These are phyloP conservation scores for Eleusine indica DNA, from an alignment of 176 grass and related monocot species.

Conservation along the genomic window DNA sequence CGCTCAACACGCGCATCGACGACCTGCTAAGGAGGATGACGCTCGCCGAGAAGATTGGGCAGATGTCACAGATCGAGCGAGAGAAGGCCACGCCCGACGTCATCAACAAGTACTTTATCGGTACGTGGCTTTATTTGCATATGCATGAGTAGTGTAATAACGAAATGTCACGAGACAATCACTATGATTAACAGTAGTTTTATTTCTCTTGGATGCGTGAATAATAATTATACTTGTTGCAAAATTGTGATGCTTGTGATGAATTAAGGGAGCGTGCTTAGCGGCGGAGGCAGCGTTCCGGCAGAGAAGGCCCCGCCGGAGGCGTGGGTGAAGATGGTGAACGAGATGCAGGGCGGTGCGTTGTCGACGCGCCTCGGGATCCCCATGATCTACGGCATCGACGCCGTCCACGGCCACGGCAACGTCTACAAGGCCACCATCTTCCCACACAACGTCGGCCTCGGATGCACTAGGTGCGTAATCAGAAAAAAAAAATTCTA, in stretches of 20 bases:
- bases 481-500: background rate
- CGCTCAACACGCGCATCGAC: too few relatives aligned
- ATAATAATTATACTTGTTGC: too few relatives aligned
- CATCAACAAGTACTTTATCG: conserved; percentile 50
- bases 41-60: conserved; percentile 54
- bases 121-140: background rate
- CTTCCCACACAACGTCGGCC: conserved; percentile 48
- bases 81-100: conserved; percentile 52
- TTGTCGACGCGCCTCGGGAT: conserved; percentile 69
- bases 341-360: conserved; percentile 45
- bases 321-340: conserved; percentile 61
- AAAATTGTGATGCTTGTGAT: too few relatives aligned
- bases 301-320: conserved; percentile 42
- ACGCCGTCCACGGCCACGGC: conserved; percentile 93
- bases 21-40: conserved; percentile 52
- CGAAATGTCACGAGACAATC: too few relatives aligned
- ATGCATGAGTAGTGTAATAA: too few relatives aligned
- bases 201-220: background rate
- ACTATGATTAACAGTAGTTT: too few relatives aligned
- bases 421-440: conserved; percentile 94
- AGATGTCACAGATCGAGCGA: conserved; percentile 51
- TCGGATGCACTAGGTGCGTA: conserved; percentile 14
- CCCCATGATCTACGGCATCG: conserved; percentile 96
- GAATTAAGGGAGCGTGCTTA: conserved; percentile 59
- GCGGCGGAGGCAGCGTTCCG: conserved; percentile 66